These are phyloP conservation scores for Cytospora schulzeri DNA, from an alignment of 2,329 filamentous ascomycete species.

Conservation along the genomic window DNA sequence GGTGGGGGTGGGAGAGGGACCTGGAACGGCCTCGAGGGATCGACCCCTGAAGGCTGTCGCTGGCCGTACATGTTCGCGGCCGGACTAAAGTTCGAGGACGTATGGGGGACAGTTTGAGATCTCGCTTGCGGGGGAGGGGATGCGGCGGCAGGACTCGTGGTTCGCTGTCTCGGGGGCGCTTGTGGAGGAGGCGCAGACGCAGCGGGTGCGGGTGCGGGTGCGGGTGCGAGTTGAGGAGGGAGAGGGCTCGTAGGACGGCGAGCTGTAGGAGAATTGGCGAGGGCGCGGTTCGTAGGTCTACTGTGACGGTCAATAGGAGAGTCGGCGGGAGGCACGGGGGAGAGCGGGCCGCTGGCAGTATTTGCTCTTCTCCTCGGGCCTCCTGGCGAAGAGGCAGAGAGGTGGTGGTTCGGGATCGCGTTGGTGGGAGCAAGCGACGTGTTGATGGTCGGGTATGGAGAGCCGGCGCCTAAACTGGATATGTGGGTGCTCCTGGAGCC, in stretches of 20 bases:
- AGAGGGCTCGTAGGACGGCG: constrained; percentile 11
- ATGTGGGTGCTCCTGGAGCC: constrained; percentile 28
- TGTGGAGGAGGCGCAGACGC: constrained; percentile 10
- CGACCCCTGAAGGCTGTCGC: constrained; percentile 49
- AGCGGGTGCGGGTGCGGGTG: constrained; percentile 11
- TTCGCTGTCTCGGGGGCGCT: constrained; percentile 17
- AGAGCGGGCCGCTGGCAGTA: constrained; percentile 27
- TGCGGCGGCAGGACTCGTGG: constrained; percentile 18
- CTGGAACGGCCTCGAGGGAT: constrained; percentile 55
- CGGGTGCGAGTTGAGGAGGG: too few species aligned
- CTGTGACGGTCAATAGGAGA: constrained; percentile 21
- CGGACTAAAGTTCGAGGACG: constrained; percentile 28
- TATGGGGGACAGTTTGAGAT: constrained; percentile 10
- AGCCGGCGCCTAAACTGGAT: constrained; percentile 24
- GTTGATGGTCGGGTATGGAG: constrained; percentile 26
- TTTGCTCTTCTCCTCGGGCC: constrained; percentile 25
- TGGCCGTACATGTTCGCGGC: constrained; percentile 55
- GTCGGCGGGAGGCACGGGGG: constrained; percentile 18
- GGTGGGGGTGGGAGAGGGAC: constrained; percentile 57
- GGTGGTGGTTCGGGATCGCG: constrained; percentile 18
- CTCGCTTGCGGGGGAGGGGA: constrained; percentile 15
- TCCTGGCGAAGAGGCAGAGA: constrained; percentile 20
- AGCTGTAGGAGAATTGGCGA: not conserved
- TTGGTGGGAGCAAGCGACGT: constrained; percentile 1
- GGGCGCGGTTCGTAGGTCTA: constrained; percentile 10